These are phyloP conservation scores for Leishmania lainsoni DNA, from an alignment of 208 protist genomes.

Conservation along the genomic window DNA sequence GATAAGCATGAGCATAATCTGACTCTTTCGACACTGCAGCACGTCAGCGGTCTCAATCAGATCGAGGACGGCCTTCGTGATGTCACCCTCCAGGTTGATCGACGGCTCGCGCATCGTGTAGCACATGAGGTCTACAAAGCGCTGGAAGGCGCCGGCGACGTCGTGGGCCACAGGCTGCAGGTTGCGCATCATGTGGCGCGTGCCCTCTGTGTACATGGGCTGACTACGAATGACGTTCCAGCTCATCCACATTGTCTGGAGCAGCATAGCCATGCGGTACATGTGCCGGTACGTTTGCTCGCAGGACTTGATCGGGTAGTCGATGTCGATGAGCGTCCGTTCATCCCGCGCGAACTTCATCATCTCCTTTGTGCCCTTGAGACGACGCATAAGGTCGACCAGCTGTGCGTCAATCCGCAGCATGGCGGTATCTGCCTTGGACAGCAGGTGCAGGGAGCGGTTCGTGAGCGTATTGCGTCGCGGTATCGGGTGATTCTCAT, in stretches of 20 bases:
- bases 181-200: slow-evolving; percentile 57
- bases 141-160: slow-evolving; percentile 57
- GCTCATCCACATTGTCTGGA: slow-evolving; percentile 85
- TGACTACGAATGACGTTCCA: slow-evolving; percentile 85
- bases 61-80: slow-evolving; percentile 74
- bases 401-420: slow-evolving; percentile 52
- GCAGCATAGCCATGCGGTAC: slow-evolving; percentile 77
- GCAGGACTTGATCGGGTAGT: slow-evolving; percentile 82
- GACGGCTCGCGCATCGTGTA: slow-evolving; percentile 70
- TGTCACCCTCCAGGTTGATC: slow-evolving; percentile 68
- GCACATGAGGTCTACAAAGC: slow-evolving; percentile 66
- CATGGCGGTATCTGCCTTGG: slow-evolving; percentile 49
- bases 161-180: slow-evolving; percentile 72
- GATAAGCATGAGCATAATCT: slow-evolving; percentile 85
- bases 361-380: slow-evolving; percentile 73
- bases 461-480: slow-evolving; percentile 34
- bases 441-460: slow-evolving; percentile 54
- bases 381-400: slow-evolving; percentile 48
- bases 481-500: neutral
- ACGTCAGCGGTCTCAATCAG: slow-evolving; percentile 61
- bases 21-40: slow-evolving; percentile 75
- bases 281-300: slow-evolving; percentile 63
- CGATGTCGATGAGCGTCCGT: slow-evolving; percentile 62
- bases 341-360: slow-evolving; percentile 83
- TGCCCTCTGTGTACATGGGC: slow-evolving; percentile 45